A percentile compares a stretch with the other conserved stretches of the same genome.
Evolutionary conservation across 1,139 yeast species (phyloP).

Genomic region (Yarrowia galli): DNA sequence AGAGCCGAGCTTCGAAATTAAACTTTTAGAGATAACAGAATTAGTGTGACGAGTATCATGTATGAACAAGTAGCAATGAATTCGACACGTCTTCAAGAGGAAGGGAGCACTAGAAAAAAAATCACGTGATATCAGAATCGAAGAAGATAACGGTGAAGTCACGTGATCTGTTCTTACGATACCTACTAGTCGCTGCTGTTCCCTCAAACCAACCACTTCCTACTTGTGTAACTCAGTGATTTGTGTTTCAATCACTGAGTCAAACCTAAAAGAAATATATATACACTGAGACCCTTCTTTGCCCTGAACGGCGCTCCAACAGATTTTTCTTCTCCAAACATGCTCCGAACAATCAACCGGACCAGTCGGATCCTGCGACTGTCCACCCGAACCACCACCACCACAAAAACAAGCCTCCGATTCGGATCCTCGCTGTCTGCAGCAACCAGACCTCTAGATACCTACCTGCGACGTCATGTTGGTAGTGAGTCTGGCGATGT

Average conservation of each 20-base stretch:
- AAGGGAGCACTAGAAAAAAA: no score
- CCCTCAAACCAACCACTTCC: neutral
- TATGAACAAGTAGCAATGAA: no score
- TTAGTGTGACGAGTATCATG: no score
- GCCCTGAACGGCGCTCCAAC: neutral
- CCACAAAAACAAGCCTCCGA: slow-evolving; percentile 17
- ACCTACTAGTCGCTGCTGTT: no score
- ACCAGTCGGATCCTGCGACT: slow-evolving; percentile 27
- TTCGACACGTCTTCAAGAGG: neutral
- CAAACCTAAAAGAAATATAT: slow-evolving; percentile 32
- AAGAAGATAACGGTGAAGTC: no score
- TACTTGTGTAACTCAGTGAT: slow-evolving; percentile 36
- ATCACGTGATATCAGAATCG: no score
- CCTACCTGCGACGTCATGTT: slow-evolving; percentile 87
- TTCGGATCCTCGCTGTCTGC: slow-evolving; percentile 12
- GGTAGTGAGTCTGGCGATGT: slow-evolving; percentile 77
- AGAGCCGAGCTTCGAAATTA: no score
- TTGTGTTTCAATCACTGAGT: slow-evolving; percentile 35
- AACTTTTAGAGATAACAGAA: no score
- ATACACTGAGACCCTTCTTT: slow-evolving; percentile 23
- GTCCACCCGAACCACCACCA: no score
- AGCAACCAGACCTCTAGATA: slow-evolving; percentile 61
- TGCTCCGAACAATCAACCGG: slow-evolving; percentile 26
- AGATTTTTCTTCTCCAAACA: neutral
- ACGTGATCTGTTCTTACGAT: no score